phyloP scores from a whole-genome alignment of 176 grass and related monocot species.

The Ensete ventricosum region DNA sequence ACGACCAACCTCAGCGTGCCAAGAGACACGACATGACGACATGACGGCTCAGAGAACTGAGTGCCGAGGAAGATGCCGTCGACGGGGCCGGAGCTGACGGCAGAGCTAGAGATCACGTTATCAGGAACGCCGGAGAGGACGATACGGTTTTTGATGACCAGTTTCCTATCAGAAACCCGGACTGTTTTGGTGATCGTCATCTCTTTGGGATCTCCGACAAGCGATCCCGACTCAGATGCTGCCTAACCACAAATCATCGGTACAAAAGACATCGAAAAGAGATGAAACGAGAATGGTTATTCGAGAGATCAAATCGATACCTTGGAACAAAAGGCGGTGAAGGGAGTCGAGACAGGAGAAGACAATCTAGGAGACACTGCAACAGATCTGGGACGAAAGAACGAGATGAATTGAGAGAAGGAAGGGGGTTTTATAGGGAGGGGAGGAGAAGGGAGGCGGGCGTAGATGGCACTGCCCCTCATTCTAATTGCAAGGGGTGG shows the following conservation, averaged over 20 bases:
- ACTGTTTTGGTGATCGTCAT: constrained; percentile 65
- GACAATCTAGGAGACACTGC: no score
- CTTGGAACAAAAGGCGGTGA: neutral
- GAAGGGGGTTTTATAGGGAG: neutral
- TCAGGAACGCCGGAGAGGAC: constrained; percentile 57
- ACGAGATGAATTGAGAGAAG: neutral
- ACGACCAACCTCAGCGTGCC: constrained; percentile 45
- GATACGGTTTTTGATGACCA: constrained; percentile 36
- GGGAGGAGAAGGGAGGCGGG: neutral
- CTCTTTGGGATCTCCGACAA: constrained; percentile 5
- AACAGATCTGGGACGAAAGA: neutral
- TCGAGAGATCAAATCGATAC: neutral
- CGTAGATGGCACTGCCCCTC: neutral
- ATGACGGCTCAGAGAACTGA: constrained; percentile 26
- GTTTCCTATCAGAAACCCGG: constrained; percentile 39
- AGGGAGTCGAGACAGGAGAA: neutral
- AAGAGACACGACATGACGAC: constrained; percentile 64
- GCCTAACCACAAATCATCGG: neutral
- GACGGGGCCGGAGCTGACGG: constrained; percentile 36
- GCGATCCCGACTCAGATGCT: neutral
- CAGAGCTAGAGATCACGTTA: constrained; percentile 40
- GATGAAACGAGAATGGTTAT: neutral
- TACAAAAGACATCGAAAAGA: neutral
- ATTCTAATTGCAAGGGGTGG: neutral
- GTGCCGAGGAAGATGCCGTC: constrained; percentile 81